Evolutionary conservation across 2,329 filamentous ascomycete species (phyloP).

Genomic region (Emmonsiellopsis sp.): DNA sequence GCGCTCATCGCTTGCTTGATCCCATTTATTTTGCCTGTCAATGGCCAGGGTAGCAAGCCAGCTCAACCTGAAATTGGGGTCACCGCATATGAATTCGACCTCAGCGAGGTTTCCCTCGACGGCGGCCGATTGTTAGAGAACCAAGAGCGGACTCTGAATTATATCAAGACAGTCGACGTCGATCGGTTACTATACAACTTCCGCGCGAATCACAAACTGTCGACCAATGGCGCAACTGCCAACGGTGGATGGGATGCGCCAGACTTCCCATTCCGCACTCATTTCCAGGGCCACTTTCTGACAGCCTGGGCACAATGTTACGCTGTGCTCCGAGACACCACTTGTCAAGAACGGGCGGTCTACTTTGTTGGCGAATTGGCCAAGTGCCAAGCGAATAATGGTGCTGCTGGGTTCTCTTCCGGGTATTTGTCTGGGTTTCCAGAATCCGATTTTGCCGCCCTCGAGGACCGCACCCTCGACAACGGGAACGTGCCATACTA

Average conservation of each 20-base stretch:
- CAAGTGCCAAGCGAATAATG: constrained; percentile 46
- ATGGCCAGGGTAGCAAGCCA: too few species aligned
- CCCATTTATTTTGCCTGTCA: too few species aligned
- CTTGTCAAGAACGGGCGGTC: constrained; percentile 38
- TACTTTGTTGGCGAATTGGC: constrained; percentile 40
- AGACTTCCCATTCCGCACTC: constrained; percentile 45
- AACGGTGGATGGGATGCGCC: constrained; percentile 49
- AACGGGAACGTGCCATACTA: constrained; percentile 49
- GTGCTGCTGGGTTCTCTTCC: constrained; percentile 32
- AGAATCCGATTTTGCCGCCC: constrained; percentile 40
- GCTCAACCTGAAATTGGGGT: neutral
- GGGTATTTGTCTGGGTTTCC: constrained; percentile 47
- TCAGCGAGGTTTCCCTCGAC: neutral
- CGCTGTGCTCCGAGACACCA: constrained; percentile 33
- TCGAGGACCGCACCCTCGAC: constrained; percentile 37
- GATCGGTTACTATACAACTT: constrained; percentile 44
- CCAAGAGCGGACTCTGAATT: constrained; percentile 40
- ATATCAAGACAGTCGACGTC: constrained; percentile 38
- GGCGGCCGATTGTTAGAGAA: constrained; percentile 34
- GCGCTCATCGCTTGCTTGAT: too few species aligned
- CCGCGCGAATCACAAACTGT: constrained; percentile 38
- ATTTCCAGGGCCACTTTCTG: constrained; percentile 45
- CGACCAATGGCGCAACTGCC: constrained; percentile 37
- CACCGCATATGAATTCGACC: neutral
- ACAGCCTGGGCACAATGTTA: constrained; percentile 45